These are phyloP conservation scores for Carallia pectinifolia DNA, from an alignment of 345 rosid genomes.

Conservation along the genomic window DNA sequence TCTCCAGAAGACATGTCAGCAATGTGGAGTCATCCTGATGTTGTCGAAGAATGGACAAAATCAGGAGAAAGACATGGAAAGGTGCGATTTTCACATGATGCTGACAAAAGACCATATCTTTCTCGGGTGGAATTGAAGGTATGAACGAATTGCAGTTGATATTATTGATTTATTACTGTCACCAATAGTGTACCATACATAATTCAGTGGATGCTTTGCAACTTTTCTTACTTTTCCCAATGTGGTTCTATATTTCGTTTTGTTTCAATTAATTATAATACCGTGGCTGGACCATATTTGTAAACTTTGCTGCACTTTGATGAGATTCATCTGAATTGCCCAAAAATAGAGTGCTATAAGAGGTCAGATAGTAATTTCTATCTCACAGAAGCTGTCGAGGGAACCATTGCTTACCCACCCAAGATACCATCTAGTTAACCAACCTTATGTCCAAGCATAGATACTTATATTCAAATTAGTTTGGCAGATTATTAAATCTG, in stretches of 20 bases:
- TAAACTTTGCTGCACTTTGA: no score
- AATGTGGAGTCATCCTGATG: constrained; percentile 73
- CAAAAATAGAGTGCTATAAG: no score
- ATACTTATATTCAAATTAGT: no score
- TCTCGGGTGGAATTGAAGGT: constrained; percentile 81
- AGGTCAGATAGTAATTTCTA: no score
- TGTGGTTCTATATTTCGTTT: neutral
- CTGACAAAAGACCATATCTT: constrained; percentile 60
- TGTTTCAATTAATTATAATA: neutral
- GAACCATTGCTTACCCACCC: no score
- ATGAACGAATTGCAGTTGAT: constrained; percentile 14
- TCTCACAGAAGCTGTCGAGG: no score
- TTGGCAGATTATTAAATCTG: no score
- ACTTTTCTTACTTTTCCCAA: neutral
- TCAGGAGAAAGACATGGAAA: constrained; percentile 67
- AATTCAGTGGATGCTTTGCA: no score
- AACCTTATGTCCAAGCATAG: no score
- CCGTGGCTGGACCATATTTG: no score
- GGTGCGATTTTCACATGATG: constrained; percentile 75
- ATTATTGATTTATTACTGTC: constrained; percentile 9
- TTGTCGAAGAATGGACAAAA: constrained; percentile 74
- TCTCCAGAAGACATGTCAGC: constrained; percentile 84
- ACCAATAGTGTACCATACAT: neutral
- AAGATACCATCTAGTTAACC: no score
- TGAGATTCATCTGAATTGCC: no score